Conservation (phyloP, 208 protist species). For the Trypanosoma avium region DNA sequence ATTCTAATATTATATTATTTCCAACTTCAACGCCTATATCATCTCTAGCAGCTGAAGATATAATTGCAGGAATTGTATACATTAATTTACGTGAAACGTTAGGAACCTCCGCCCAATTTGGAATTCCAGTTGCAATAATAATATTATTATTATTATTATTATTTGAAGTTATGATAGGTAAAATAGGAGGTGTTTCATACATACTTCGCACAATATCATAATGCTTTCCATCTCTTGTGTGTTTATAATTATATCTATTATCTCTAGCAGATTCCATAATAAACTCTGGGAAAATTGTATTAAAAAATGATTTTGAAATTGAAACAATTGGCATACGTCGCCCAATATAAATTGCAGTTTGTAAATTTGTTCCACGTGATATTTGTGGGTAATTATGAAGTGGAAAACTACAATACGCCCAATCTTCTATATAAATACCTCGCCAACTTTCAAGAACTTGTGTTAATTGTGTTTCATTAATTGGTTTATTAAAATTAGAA, state of each 20-base stretch:
- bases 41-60: slow-evolving; percentile 6
- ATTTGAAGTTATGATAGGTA: background rate
- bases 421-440: slow-evolving; percentile 35
- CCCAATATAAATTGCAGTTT: slow-evolving; percentile 33
- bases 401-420: slow-evolving; percentile 70
- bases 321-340: slow-evolving; percentile 34
- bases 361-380: slow-evolving; percentile 25
- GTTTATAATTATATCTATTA: slow-evolving; percentile 33
- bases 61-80: slow-evolving; percentile 13
- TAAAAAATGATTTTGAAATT: slow-evolving; percentile 52
- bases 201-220: slow-evolving; percentile 65
- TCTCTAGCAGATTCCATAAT: slow-evolving; percentile 47
- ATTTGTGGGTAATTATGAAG: slow-evolving; percentile 64
- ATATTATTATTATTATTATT: too few relatives aligned
- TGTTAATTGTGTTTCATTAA: slow-evolving; percentile 49
- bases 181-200: slow-evolving; percentile 34
- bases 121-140: slow-evolving; percentile 23
- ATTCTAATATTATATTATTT: slow-evolving; percentile 31
- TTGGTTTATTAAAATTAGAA: slow-evolving; percentile 31
- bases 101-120: slow-evolving; percentile 8
- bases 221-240: slow-evolving; percentile 30
- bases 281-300: slow-evolving; percentile 55
- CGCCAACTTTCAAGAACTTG: slow-evolving; percentile 38
- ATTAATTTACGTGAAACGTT: slow-evolving; percentile 18
- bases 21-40: slow-evolving; percentile 36